phyloP scores from a whole-genome alignment of 2,329 filamentous ascomycete genomes.

The Botrytis tulipae region DNA sequence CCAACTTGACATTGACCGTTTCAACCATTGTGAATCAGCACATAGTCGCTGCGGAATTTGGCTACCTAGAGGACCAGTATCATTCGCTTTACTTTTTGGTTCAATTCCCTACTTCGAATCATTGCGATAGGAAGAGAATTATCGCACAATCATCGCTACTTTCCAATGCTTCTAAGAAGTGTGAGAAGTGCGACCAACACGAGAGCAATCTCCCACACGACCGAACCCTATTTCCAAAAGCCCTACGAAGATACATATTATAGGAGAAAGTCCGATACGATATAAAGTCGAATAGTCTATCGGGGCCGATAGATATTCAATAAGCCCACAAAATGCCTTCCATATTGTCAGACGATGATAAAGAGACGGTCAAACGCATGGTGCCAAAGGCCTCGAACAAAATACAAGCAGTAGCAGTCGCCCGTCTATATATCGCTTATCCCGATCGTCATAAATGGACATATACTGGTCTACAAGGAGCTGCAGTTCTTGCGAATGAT shows the following conservation, averaged over 20 bases:
- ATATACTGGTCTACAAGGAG: constrained; percentile 90
- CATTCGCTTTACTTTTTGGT: constrained; percentile 10
- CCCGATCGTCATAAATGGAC: constrained; percentile 86
- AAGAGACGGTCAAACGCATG: constrained; percentile 90
- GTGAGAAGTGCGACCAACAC: constrained; percentile 29
- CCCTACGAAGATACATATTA: constrained; percentile 3
- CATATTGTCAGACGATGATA: constrained; percentile 85
- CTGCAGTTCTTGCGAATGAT: constrained; percentile 88
- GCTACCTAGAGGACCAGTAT: background rate
- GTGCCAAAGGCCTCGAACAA: constrained; percentile 95
- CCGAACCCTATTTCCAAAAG: constrained; percentile 28
- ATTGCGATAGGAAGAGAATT: constrained; percentile 7
- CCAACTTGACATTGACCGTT: constrained; percentile 5
- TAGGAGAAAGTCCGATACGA: background rate
- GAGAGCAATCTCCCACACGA: constrained; percentile 35
- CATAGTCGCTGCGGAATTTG: constrained; percentile 7
- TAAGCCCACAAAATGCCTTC: constrained; percentile 37
- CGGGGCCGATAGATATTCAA: background rate
- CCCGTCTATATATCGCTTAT: constrained; percentile 88
- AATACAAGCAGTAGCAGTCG: constrained; percentile 93
- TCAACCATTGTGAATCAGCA: constrained; percentile 7
- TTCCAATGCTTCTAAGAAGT: constrained; percentile 24
- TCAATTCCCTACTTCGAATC: background rate
- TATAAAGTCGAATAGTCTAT: background rate
- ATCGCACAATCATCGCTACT: background rate